Evolutionary conservation across 441 rosid species (phyloP).

Genomic region (Rhodomyrtus psidioides): DNA sequence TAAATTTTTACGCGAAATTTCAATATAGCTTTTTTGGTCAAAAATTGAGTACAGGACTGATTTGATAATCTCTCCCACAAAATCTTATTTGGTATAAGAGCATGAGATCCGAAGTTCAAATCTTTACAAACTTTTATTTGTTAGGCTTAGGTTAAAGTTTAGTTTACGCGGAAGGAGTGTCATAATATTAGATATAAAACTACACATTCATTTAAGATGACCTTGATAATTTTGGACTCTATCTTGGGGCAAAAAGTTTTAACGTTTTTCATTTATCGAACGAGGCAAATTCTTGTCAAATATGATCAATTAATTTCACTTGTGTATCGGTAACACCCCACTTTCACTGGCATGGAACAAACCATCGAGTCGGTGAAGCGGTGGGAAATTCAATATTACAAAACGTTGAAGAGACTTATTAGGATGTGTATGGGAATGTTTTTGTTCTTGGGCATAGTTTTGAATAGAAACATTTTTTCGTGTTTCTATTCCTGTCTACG

Average conservation of each 20-base stretch:
- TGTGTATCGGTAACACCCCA: too few relatives aligned
- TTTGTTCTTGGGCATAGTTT: too few relatives aligned
- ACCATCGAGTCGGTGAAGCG: background rate
- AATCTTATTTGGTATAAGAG: background rate
- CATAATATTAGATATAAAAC: background rate
- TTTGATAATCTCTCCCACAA: background rate
- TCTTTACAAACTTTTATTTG: background rate
- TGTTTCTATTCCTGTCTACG: too few relatives aligned
- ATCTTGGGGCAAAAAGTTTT: background rate
- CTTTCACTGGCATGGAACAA: background rate
- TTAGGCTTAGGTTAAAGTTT: background rate
- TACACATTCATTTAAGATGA: rapidly evolving
- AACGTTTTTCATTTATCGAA: background rate
- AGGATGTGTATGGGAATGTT: too few relatives aligned
- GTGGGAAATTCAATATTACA: background rate
- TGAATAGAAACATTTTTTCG: too few relatives aligned
- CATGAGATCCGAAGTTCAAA: background rate
- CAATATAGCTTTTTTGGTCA: background rate
- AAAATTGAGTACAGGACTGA: background rate
- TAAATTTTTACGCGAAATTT: background rate
- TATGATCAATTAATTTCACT: background rate
- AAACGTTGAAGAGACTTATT: too few relatives aligned
- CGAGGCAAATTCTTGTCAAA: background rate
- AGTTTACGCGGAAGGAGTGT: rapidly evolving
- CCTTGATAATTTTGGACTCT: background rate